These are phyloP conservation scores for Cokeromyces recurvatus DNA, from an alignment of 371 early-diverging fungal species.

Conservation along the genomic window DNA sequence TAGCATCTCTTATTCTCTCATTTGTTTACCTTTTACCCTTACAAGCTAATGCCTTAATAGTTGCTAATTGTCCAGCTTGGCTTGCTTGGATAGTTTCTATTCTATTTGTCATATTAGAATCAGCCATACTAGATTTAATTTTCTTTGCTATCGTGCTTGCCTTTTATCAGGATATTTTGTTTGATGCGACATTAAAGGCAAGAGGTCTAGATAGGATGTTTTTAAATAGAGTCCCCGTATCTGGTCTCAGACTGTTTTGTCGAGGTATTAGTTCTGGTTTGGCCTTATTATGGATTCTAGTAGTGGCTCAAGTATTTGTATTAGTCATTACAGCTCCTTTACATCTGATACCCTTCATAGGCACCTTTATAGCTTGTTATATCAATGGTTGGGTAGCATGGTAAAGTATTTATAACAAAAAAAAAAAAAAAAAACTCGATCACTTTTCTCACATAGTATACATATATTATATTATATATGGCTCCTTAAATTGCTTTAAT, in stretches of 20 bases:
- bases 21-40: conserved; percentile 38
- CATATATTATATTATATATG: too few relatives aligned
- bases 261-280: conserved; percentile 35
- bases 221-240: conserved; percentile 28
- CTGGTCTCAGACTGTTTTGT: conserved; percentile 32
- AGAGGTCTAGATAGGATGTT: conserved; percentile 50
- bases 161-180: conserved; percentile 50
- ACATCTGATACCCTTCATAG: conserved; percentile 56
- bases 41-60: conserved; percentile 53
- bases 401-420: conserved; percentile 17
- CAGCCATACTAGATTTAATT: conserved; percentile 44
- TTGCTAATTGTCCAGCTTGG: conserved; percentile 51
- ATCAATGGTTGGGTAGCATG: conserved; percentile 54
- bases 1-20: conserved; percentile 30
- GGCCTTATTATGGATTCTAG: conserved; percentile 20
- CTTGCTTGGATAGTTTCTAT: conserved; percentile 54
- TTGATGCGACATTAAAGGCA: conserved; percentile 50
- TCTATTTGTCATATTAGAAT: conserved; percentile 52
- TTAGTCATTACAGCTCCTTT: conserved; percentile 56
- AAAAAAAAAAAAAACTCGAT: neutral
- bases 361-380: conserved; percentile 51
- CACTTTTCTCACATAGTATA: too few relatives aligned
- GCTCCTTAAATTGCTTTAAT: too few relatives aligned
- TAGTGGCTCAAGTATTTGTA: conserved; percentile 29
- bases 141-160: conserved; percentile 52